Evolutionary conservation across 1,284 basidiomycete species (phyloP).

Genomic region (Meira miltonrushii): DNA sequence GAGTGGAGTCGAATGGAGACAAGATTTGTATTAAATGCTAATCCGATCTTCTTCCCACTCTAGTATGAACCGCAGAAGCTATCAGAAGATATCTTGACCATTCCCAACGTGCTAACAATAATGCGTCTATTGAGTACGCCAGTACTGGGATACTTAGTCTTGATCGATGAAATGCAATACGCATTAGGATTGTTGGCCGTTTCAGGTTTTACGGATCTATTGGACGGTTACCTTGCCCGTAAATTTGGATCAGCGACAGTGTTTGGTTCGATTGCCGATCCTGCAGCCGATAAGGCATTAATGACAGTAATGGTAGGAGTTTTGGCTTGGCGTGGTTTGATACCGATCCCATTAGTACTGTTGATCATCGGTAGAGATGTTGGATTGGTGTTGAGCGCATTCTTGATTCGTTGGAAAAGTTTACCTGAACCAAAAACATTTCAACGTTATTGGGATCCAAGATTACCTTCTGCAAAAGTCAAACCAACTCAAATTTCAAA

Average conservation of each 20-base stretch:
- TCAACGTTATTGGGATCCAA: slow-evolving; percentile 86
- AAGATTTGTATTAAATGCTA: no score
- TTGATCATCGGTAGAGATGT: slow-evolving; percentile 87
- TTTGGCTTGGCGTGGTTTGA: slow-evolving; percentile 71
- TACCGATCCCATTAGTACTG: slow-evolving; percentile 81
- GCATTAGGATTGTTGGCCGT: slow-evolving; percentile 79
- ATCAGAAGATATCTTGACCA: slow-evolving; percentile 85
- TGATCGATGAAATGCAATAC: slow-evolving; percentile 72
- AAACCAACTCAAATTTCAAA: slow-evolving; percentile 64
- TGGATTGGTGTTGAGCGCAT: slow-evolving; percentile 78
- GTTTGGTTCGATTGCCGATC: slow-evolving; percentile 89
- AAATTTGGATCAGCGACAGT: slow-evolving; percentile 68
- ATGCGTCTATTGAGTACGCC: slow-evolving; percentile 84
- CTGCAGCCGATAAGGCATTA: slow-evolving; percentile 90
- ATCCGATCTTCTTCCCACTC: not conserved
- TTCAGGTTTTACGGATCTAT: slow-evolving; percentile 83
- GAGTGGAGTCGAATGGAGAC: no score
- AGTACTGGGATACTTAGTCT: slow-evolving; percentile 80
- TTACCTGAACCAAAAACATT: slow-evolving; percentile 86
- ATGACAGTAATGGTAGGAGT: slow-evolving; percentile 91
- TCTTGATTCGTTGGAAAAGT: slow-evolving; percentile 87
- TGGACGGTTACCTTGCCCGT: slow-evolving; percentile 85
- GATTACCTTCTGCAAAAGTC: slow-evolving; percentile 88
- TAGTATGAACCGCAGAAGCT: slow-evolving; percentile 12
- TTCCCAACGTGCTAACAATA: slow-evolving; percentile 83